phyloP scores from a whole-genome alignment of 2,329 filamentous ascomycete species.

The Colletotrichum sp. region DNA sequence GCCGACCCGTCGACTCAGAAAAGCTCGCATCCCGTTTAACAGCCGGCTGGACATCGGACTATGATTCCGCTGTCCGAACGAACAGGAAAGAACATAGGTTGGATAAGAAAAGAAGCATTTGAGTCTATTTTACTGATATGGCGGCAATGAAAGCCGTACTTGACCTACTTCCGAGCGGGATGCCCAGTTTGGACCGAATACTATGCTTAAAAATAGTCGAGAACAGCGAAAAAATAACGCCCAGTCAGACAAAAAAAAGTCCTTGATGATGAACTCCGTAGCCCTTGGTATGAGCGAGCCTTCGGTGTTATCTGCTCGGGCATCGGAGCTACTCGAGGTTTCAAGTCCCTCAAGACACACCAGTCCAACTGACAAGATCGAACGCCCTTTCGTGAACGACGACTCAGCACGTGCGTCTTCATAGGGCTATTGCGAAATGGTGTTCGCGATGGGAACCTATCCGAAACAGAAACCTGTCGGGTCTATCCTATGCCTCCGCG shows the following conservation, averaged over 20 bases:
- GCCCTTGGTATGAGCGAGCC: not conserved
- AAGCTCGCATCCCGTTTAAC: not conserved
- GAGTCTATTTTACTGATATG: not conserved
- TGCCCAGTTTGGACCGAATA: not conserved
- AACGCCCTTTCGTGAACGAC: not conserved
- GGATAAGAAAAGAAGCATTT: not conserved
- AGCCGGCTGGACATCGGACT: not conserved
- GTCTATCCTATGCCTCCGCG: not conserved
- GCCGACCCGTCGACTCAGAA: not conserved
- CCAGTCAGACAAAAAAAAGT: not conserved
- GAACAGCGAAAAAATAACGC: fast-evolving
- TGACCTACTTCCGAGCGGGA: not conserved
- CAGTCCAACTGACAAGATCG: not conserved
- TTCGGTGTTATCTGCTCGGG: not conserved
- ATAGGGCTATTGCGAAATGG: not conserved
- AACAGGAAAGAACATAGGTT: not conserved
- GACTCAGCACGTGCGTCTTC: not conserved
- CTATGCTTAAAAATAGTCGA: not conserved
- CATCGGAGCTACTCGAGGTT: not conserved
- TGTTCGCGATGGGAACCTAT: not conserved
- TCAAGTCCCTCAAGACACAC: not conserved
- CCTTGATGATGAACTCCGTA: not conserved
- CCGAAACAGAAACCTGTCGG: not conserved
- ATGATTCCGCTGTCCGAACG: not conserved
- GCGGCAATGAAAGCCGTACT: not conserved